These are phyloP conservation scores for Arxiozyma telluris DNA, from an alignment of 1,139 yeast genomes.

Conservation along the genomic window DNA sequence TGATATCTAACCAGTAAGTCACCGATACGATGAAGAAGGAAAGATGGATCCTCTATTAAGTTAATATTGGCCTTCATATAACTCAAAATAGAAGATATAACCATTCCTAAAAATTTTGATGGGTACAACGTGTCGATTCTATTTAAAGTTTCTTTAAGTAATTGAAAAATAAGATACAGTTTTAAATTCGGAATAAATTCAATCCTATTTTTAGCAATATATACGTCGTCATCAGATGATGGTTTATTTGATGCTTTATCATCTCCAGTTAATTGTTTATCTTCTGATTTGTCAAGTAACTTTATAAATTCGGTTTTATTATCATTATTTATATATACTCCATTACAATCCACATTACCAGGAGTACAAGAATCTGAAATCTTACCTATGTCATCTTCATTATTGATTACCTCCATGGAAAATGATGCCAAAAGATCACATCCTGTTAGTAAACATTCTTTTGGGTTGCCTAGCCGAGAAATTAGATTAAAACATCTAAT, in stretches of 20 bases:
- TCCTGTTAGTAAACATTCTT: slow-evolving; percentile 62
- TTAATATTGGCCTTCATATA: slow-evolving; percentile 38
- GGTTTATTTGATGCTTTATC: background rate
- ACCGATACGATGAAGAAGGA: slow-evolving; percentile 53
- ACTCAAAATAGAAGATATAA: slow-evolving; percentile 46
- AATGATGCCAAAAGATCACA: slow-evolving; percentile 50
- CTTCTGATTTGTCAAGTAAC: background rate
- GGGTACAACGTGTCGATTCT: slow-evolving; percentile 55
- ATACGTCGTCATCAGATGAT: background rate
- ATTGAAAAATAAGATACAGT: slow-evolving; percentile 55
- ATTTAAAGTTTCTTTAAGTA: slow-evolving; percentile 43
- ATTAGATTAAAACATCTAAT: slow-evolving; percentile 50
- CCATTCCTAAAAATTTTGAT: slow-evolving; percentile 64
- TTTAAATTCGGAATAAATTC: slow-evolving; percentile 34
- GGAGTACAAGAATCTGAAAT: background rate
- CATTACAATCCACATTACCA: background rate
- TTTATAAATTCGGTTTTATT: background rate
- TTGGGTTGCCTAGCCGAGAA: slow-evolving; percentile 63
- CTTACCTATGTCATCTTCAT: slow-evolving; percentile 7
- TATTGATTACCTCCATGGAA: slow-evolving; percentile 20
- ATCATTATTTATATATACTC: background rate
- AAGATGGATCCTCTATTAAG: slow-evolving; percentile 30
- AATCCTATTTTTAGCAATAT: slow-evolving; percentile 7
- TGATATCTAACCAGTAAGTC: slow-evolving; percentile 58
- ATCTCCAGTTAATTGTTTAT: background rate